Base-by-base conservation (phyloP, 441 rosid genomes). In the Pelargonium australe region DNA sequence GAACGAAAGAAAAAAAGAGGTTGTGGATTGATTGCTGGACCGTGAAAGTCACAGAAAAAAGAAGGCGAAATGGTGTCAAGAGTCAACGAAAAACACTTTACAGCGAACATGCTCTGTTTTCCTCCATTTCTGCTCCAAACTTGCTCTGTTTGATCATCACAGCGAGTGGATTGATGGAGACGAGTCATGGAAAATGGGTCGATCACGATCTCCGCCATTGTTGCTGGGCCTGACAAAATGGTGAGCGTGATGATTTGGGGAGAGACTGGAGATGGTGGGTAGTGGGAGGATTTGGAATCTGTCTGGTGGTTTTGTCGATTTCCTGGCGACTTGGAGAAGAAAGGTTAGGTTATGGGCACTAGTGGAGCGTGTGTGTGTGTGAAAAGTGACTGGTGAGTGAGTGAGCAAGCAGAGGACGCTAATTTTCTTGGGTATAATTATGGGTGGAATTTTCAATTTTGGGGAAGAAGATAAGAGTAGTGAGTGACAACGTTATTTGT, bases 191-290 rank as follows among this genome's bases (percentile, higher is more conserved):
- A 57, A 61, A 63, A 44, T 68, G 64, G 31, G 64, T 68, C 41
- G 77, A 74, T 64, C 69, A 65, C 77, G 20, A 68, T 74, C 77
- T 74, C 77, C 77, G 73, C 73, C 44, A 64, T 68, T 69, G 14
- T 69, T 68, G 77, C 69, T 44, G 60, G 69, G 69, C 77, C 77
- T 25, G 66, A 55, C 77, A 74, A 74, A 58, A 64, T 74, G 69
- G 58, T 5, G 58, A 51, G 58, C 16, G 58, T 51, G 58, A 51
- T 51, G 17, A 51, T 51, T 51, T 51, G 58, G 58, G 58, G 58
- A 51, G 58, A 51, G 58, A 51, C 58, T 51, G n/a, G 16, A n/a
- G 58, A 5, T 40, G 43, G 43, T 40, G 43, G 58, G n/a, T n/a
- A 51, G 58, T 51, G 58, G 58, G 17, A 51, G 58, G 12, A 51